These are phyloP conservation scores for Pilaira anomala DNA, from an alignment of 192 early-diverging fungal species.

Conservation along the genomic window DNA sequence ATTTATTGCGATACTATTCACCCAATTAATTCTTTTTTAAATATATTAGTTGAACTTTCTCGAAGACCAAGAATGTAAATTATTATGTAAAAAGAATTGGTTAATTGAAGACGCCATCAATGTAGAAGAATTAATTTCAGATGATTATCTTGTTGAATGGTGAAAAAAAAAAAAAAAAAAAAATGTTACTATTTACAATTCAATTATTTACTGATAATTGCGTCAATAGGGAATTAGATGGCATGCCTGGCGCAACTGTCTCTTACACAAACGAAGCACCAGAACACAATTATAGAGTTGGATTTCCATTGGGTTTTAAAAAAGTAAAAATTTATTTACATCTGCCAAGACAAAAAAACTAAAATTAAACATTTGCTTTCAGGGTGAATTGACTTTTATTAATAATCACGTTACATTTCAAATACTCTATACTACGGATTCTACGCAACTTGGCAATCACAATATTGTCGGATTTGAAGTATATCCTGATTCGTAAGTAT, in stretches of 20 bases:
- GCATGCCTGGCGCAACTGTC: conserved; percentile 30
- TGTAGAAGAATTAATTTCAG: conserved; percentile 27
- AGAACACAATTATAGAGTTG: conserved; percentile 23
- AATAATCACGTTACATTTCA: conserved; percentile 67
- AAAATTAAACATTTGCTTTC: not conserved
- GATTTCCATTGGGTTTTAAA: conserved; percentile 30
- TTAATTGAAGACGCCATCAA: conserved; percentile 27
- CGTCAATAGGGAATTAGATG: conserved; percentile 25
- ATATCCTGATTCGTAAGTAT: conserved; percentile 56
- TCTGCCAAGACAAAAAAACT: too few relatives aligned
- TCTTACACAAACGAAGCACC: conserved; percentile 36
- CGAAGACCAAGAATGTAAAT: conserved; percentile 16
- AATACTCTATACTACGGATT: conserved; percentile 52
- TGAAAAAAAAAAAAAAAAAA: not conserved
- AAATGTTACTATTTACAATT: not conserved
- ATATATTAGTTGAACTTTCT: conserved; percentile 15
- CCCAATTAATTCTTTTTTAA: not conserved
- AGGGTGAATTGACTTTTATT: conserved; percentile 39
- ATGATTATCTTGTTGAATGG: conserved; percentile 40
- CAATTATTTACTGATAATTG: not conserved
- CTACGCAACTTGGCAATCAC: conserved; percentile 8
- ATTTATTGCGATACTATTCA: not conserved
- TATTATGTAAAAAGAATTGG: conserved; percentile 23
- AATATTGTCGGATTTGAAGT: conserved; percentile 70
- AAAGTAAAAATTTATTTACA: not conserved